These are phyloP conservation scores for Bathelium albidoporum DNA, from an alignment of 495 filamentous ascomycete species.

Conservation along the genomic window DNA sequence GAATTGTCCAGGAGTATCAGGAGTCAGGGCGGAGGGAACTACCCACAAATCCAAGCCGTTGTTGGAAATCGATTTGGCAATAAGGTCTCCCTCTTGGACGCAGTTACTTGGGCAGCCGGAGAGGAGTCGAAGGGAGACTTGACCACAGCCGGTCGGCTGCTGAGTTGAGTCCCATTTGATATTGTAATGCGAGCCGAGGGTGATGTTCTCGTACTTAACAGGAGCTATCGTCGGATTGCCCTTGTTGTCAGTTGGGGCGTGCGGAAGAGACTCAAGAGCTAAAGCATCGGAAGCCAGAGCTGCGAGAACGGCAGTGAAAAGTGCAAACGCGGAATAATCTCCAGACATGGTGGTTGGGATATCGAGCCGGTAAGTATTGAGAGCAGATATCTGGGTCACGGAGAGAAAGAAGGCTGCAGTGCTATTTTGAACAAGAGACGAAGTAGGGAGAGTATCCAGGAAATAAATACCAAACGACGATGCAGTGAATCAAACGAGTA, in stretches of 20 bases:
- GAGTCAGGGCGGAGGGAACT: background rate
- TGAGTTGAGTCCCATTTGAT: background rate
- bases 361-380: background rate
- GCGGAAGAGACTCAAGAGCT: background rate
- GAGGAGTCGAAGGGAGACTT: background rate
- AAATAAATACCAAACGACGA: no score
- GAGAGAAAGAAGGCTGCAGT: background rate
- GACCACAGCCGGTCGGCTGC: background rate
- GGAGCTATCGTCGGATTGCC: background rate
- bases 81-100: background rate
- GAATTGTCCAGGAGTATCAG: background rate
- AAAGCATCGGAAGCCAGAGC: background rate
- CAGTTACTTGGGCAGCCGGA: background rate
- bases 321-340: slow-evolving; percentile 34
- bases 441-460: no score
- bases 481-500: no score
- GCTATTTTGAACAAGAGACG: background rate
- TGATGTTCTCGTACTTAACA: background rate
- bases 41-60: background rate
- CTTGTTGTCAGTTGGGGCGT: background rate
- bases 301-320: slow-evolving; percentile 39
- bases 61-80: background rate
- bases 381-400: background rate
- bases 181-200: background rate
- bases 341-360: slow-evolving; percentile 17